These are phyloP conservation scores for Saccharomycopsis sp. DNA, from an alignment of 805 yeast genomes.

Conservation along the genomic window DNA sequence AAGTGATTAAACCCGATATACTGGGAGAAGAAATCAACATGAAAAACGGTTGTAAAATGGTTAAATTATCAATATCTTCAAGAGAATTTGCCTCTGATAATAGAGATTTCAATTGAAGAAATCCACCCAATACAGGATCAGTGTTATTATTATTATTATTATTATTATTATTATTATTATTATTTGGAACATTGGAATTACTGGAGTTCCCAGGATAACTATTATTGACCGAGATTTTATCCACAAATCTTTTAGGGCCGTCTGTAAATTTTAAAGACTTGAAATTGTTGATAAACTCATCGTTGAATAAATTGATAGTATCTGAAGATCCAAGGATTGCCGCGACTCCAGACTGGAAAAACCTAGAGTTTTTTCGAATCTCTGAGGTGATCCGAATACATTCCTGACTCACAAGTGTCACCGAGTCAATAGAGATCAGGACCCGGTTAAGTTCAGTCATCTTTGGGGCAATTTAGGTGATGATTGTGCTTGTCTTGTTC, in stretches of 20 bases:
- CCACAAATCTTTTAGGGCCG: background rate
- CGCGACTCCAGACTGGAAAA: conserved; percentile 73
- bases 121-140: conserved; percentile 66
- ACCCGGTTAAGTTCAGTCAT: too few relatives aligned
- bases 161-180: conserved; percentile 14
- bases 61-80: conserved; percentile 53
- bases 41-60: conserved; percentile 78
- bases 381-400: conserved; percentile 79
- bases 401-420: conserved; percentile 78
- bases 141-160: conserved; percentile 24
- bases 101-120: conserved; percentile 67
- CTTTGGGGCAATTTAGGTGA: too few relatives aligned
- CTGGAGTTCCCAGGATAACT: too few relatives aligned
- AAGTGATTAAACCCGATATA: conserved; percentile 79
- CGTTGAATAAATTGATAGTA: conserved; percentile 37
- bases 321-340: conserved; percentile 67
- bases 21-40: conserved; percentile 73
- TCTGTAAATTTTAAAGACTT: conserved; percentile 21
- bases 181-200: conserved; percentile 21
- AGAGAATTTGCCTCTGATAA: conserved; percentile 45
- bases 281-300: conserved; percentile 28
- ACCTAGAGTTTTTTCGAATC: conserved; percentile 78
- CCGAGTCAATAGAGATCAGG: conserved; percentile 55
- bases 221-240: conserved; percentile 8
- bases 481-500: too few relatives aligned